Evolutionary conservation across 108 stramenopile species (phyloP).

Genomic region (Fragilaria crotonensis): DNA sequence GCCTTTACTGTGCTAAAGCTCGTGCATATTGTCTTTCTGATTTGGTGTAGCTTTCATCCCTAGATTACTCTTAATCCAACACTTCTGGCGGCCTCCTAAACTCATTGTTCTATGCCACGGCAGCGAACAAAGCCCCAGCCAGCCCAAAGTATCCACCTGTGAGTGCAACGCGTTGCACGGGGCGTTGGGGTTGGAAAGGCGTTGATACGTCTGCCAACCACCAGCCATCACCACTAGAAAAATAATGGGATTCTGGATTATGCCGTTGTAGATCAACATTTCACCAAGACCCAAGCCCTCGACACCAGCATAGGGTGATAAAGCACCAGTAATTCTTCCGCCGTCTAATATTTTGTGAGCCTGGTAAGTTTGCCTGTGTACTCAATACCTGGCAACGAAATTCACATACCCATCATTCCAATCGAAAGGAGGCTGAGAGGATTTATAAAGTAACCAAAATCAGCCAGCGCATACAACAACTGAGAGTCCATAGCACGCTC

Average conservation of each 20-base stretch:
- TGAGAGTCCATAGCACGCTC: conserved; percentile 70
- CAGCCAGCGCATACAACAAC: conserved; percentile 82
- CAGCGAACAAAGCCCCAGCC: conserved; percentile 56
- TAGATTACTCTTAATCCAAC: conserved; percentile 27
- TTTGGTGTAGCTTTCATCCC: conserved; percentile 4
- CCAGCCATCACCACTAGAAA: conserved; percentile 79
- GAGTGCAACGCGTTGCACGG: conserved; percentile 30
- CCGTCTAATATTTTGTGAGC: too few relatives aligned
- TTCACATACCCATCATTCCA: conserved; percentile 55
- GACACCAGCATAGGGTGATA: conserved; percentile 66
- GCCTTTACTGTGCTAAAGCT: too few relatives aligned
- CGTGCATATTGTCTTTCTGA: too few relatives aligned
- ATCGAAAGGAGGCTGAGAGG: conserved; percentile 88
- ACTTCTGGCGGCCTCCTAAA: conserved; percentile 70
- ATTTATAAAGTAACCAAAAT: conserved; percentile 96
- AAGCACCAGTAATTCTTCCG: conserved; percentile 82
- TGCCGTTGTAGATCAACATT: conserved; percentile 54
- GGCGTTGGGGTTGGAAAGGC: conserved; percentile 60
- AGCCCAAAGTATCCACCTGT: conserved; percentile 76
- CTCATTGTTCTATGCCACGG: conserved; percentile 74
- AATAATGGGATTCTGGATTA: conserved; percentile 84
- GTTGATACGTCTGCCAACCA: conserved; percentile 73
- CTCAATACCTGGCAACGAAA: too few relatives aligned
- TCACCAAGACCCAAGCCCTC: conserved; percentile 79
- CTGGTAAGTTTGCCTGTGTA: too few relatives aligned